Evolutionary conservation across 176 grass and related monocot species (phyloP).

Genomic region (Hsuehochloa calcarea): DNA sequence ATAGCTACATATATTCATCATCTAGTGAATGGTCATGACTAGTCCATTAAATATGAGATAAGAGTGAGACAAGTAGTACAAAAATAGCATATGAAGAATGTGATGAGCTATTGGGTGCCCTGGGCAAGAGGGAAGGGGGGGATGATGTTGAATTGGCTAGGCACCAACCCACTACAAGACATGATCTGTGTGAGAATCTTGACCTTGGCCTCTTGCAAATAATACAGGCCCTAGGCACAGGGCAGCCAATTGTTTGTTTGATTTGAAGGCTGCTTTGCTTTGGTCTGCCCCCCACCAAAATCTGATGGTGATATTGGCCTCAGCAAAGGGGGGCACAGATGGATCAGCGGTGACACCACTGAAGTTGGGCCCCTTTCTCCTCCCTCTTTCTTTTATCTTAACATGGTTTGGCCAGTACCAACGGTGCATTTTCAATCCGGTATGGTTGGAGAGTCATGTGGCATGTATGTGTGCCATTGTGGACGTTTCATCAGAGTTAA

Average conservation of each 20-base stretch:
- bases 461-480: neutral
- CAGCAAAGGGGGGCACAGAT: neutral
- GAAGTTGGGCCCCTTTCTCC: neutral
- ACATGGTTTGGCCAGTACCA: conserved; percentile 10
- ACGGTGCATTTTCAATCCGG: neutral
- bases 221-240: conserved; percentile 31
- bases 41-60: neutral
- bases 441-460: neutral
- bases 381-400: neutral
- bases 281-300: conserved; percentile 24
- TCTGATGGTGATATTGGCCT: conserved; percentile 27
- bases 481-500: neutral
- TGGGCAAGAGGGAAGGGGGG: conserved; percentile 26
- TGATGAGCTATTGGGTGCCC: conserved; percentile 25
- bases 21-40: neutral
- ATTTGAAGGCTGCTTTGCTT: conserved; percentile 35
- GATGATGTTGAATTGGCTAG: conserved; percentile 18
- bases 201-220: conserved; percentile 68
- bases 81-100: conserved; percentile 4
- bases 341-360: conserved; percentile 2
- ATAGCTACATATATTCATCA: neutral
- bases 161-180: conserved; percentile 45
- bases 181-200: conserved; percentile 94
- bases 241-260: conserved; percentile 5
- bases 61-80: neutral